Base-by-base conservation (phyloP, 257 asterid genomes). In the Salvia rosmarinus region DNA sequence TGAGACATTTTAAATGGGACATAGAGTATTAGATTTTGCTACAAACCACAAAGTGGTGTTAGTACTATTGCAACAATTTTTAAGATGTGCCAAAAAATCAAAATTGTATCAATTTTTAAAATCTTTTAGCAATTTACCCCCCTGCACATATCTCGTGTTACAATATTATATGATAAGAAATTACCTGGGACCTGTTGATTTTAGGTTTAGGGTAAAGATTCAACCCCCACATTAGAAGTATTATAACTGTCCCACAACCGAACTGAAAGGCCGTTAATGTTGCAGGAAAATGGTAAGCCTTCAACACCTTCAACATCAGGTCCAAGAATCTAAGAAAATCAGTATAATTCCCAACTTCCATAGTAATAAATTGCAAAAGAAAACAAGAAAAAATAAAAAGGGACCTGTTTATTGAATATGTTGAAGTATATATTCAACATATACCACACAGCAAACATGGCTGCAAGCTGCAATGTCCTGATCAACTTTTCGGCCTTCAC, bases 331-430 rank as follows among this genome's bases (percentile, higher is more conserved):
- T 42, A 35, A 68, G 25, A 68, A 64, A 17, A 12, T 49, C 71
- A 71, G 43, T 19, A 17, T 34, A 14, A 19, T 21, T 19, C 30
- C 20, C 58, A 17, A 13, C 6, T 20, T 37, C n/a, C n/a, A 37
- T 1, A 5, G 23, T 11, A 37, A 42, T 19, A 4, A 19, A 23
- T n/a, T n/a, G n/a, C n/a, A n/a, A n/a, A n/a, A n/a, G n/a, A 39
- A 10, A 12, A 30, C 4, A 58, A 35, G 0, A 5, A 37, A 25
- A 9, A 11, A 5, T 16, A 40, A 34, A 67, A 43, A 25, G 39
- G 30, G 61, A 88, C 97, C 91, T 92, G 98, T 77, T 92, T 90
- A 72, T 92, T 92, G 85, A 66, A 88, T 76, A 92, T 88, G 85
- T 90, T 92, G 96, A 86, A 92, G 85, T 75, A 88, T 35, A 90